Evolutionary conservation across 305 asterid species (phyloP).

Genomic region (Fraxinus sp.): DNA sequence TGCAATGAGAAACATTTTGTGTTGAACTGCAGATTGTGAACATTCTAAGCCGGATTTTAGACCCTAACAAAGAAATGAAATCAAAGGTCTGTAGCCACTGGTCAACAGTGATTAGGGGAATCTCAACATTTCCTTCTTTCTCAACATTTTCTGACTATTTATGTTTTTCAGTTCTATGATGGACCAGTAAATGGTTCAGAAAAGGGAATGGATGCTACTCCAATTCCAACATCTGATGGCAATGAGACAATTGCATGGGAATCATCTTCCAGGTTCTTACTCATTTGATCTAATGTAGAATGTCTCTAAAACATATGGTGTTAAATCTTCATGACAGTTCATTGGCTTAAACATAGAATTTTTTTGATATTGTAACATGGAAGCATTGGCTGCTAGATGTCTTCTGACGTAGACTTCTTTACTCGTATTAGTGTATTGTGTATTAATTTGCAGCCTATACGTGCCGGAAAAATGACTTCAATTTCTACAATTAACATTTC

Average conservation of each 20-base stretch:
- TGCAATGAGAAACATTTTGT: conserved; percentile 19
- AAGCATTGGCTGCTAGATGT: background rate
- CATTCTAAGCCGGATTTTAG: conserved; percentile 76
- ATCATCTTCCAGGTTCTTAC: conserved; percentile 46
- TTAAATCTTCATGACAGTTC: background rate
- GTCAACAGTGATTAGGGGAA: conserved; percentile 12
- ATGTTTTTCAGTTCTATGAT: conserved; percentile 49
- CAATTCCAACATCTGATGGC: conserved; percentile 29
- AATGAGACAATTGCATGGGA: conserved; percentile 32
- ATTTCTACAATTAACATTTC: background rate
- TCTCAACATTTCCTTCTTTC: conserved; percentile 19
- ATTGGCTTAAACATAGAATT: background rate
- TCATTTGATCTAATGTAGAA: conserved; percentile 24
- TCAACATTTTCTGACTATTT: conserved; percentile 15
- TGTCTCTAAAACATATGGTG: background rate
- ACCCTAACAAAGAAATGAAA: conserved; percentile 75
- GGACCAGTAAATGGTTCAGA: conserved; percentile 44
- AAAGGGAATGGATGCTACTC: conserved; percentile 31
- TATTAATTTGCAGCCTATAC: background rate
- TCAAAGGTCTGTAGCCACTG: conserved; percentile 48
- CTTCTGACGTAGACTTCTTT: background rate
- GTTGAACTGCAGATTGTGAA: conserved; percentile 60
- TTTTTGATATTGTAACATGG: background rate
- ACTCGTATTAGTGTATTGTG: background rate
- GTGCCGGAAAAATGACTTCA: background rate